A percentile compares a stretch with the other conserved stretches of the same genome.
These are phyloP conservation scores for Papiliotrema flavescens DNA, from an alignment of 1,284 basidiomycete species.

Conservation along the genomic window DNA sequence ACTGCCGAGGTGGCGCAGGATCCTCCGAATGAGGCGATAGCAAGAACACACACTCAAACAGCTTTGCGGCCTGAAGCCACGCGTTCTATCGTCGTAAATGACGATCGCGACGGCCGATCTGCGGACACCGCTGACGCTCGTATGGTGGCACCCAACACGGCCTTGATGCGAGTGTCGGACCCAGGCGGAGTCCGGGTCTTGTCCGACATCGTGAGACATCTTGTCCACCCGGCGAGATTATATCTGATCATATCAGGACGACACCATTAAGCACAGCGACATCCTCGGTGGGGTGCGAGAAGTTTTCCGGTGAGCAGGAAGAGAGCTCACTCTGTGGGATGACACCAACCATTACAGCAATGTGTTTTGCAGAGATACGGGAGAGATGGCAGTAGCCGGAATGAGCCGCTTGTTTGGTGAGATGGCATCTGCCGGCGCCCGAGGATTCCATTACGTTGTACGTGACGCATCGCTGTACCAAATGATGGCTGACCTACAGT, in stretches of 20 bases:
- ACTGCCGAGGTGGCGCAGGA: too few species aligned
- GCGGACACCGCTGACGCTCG: too few species aligned
- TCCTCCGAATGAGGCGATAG: too few species aligned
- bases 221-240: too few species aligned
- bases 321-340: not conserved
- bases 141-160: not conserved
- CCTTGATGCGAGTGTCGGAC: conserved; percentile 33
- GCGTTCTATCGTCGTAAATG: too few species aligned
- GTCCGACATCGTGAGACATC: conserved; percentile 65
- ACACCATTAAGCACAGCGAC: conserved; percentile 79
- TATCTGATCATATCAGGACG: conserved; percentile 55
- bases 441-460: conserved; percentile 80
- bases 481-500: conserved; percentile 49
- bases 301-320: conserved; percentile 55
- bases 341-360: conserved; percentile 36
- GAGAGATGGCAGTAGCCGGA: conserved; percentile 73
- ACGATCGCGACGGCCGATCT: too few species aligned
- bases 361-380: conserved; percentile 55
- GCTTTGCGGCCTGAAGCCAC: too few species aligned
- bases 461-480: conserved; percentile 41
- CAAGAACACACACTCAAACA: too few species aligned
- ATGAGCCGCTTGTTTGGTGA: conserved; percentile 77
- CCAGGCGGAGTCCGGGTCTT: conserved; percentile 62
- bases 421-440: conserved; percentile 62
- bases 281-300: conserved; percentile 68